phyloP scores from a whole-genome alignment of 306 rosid species.

The Acacia melanoxylon region DNA sequence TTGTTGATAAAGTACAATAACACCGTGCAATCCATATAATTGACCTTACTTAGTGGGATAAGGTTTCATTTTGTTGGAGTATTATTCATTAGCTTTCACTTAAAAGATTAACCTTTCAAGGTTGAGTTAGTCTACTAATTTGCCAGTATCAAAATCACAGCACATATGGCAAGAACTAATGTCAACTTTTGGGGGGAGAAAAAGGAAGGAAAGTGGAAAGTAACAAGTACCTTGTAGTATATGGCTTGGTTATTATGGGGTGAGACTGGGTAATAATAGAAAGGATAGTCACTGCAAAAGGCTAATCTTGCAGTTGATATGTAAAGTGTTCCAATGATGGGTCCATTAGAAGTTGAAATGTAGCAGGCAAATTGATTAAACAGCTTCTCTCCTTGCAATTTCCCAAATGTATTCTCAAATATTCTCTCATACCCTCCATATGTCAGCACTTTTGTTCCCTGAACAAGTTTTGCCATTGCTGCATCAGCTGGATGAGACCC shows the following conservation, averaged over 20 bases:
- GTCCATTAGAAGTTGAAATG: constrained; percentile 61
- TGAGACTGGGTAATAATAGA: constrained; percentile 46
- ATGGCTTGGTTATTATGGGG: constrained; percentile 38
- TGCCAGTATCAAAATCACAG: not conserved
- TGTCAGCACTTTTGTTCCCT: constrained; percentile 59
- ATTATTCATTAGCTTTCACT: not conserved
- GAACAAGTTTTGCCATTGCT: constrained; percentile 66
- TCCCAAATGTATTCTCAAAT: constrained; percentile 59
- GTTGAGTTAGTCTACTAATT: not conserved
- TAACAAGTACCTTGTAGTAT: constrained; percentile 63
- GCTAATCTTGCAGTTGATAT: constrained; percentile 64
- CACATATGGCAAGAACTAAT: not conserved
- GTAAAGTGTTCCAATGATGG: constrained; percentile 67
- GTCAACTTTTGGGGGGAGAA: not conserved
- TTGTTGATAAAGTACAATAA: too few species aligned
- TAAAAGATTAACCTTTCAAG: not conserved
- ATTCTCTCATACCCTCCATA: constrained; percentile 66
- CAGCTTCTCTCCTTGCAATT: constrained; percentile 61
- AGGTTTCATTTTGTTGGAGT: too few species aligned
- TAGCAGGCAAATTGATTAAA: constrained; percentile 62
- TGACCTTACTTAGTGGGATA: too few species aligned
- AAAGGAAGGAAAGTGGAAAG: not conserved
- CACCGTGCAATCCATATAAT: too few species aligned
- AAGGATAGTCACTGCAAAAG: constrained; percentile 74
- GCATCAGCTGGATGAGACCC: constrained; percentile 61